A percentile compares a stretch with the other conserved stretches of the same genome.
Evolutionary conservation across 1,139 yeast genomes (phyloP).

Genomic region (Kurtzmaniella quercitrusa): DNA sequence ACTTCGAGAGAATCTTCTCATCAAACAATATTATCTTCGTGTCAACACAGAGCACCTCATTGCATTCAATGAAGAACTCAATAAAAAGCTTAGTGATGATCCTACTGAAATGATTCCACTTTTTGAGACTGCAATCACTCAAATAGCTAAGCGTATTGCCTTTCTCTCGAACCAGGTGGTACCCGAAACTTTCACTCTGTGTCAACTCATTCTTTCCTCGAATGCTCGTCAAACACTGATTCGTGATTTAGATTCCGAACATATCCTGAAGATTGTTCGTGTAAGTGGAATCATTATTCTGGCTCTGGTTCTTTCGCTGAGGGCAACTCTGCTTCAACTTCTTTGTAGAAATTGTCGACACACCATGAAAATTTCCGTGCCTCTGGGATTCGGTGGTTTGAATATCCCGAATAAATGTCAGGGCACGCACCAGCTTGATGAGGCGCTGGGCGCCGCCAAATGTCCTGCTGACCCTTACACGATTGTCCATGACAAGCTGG

Average conservation of each 20-base stretch:
- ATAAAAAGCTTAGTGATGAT: conserved; percentile 77
- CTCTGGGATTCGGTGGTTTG: conserved; percentile 76
- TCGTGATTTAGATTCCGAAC: conserved; percentile 81
- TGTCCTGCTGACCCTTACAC: conserved; percentile 93
- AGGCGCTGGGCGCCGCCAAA: conserved; percentile 48
- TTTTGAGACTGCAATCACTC: conserved; percentile 86
- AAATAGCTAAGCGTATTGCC: conserved; percentile 80
- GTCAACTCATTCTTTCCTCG: conserved; percentile 78
- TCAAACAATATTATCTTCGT: conserved; percentile 66
- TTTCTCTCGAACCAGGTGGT: conserved; percentile 54
- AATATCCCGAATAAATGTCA: conserved; percentile 74
- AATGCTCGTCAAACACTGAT: conserved; percentile 71
- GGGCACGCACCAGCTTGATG: conserved; percentile 51
- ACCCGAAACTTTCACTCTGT: conserved; percentile 60
- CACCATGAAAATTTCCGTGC: conserved; percentile 61
- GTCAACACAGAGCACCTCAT: conserved; percentile 85
- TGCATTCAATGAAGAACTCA: conserved; percentile 83
- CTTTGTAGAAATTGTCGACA: conserved; percentile 90
- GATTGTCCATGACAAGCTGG: conserved; percentile 88
- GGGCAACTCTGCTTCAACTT: conserved; percentile 80
- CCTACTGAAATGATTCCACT: conserved; percentile 88
- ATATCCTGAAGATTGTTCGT: conserved; percentile 84
- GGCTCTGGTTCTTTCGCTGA: conserved; percentile 83
- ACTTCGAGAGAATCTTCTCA: conserved; percentile 78
- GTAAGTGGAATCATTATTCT: conserved; percentile 92